Conservation (phyloP, 2,329 filamentous ascomycete species). For the Pseudophaeomoniella oleicola region DNA sequence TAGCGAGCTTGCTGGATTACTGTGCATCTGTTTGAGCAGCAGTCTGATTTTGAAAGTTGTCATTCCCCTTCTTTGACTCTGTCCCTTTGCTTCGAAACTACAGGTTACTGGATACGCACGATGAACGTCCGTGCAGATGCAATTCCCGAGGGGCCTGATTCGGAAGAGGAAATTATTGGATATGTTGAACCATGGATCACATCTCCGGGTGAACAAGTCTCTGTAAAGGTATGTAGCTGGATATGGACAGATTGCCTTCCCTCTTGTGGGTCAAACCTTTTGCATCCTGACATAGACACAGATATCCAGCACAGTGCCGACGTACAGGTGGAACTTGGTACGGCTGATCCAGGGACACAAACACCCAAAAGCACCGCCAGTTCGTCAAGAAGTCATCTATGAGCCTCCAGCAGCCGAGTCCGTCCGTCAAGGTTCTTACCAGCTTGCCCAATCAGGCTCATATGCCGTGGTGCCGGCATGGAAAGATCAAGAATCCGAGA, state of each 20-base stretch:
- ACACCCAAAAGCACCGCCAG: neutral
- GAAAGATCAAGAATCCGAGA: neutral
- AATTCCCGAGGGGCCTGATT: no score
- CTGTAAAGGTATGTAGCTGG: slow-evolving; percentile 5
- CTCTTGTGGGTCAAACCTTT: neutral
- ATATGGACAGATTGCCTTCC: neutral
- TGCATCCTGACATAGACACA: slow-evolving; percentile 1
- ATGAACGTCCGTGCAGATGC: no score
- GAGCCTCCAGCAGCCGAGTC: neutral
- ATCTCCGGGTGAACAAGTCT: slow-evolving; percentile 4
- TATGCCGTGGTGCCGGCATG: slow-evolving; percentile 4
- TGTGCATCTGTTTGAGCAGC: no score
- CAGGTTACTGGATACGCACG: no score
- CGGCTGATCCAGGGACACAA: slow-evolving; percentile 6
- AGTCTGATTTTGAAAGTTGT: no score
- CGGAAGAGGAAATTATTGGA: slow-evolving; percentile 6
- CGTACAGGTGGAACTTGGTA: slow-evolving; percentile 7
- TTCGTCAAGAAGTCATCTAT: neutral
- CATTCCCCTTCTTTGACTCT: no score
- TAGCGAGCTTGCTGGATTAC: no score
- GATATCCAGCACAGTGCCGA: slow-evolving; percentile 8
- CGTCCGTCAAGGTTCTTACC: slow-evolving; percentile 4
- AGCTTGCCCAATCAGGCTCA: slow-evolving; percentile 5
- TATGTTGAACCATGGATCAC: slow-evolving; percentile 8
- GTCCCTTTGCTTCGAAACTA: no score